Evolutionary conservation across 2,329 filamentous ascomycete genomes (phyloP).

Genomic region (Whalleya microplaca): DNA sequence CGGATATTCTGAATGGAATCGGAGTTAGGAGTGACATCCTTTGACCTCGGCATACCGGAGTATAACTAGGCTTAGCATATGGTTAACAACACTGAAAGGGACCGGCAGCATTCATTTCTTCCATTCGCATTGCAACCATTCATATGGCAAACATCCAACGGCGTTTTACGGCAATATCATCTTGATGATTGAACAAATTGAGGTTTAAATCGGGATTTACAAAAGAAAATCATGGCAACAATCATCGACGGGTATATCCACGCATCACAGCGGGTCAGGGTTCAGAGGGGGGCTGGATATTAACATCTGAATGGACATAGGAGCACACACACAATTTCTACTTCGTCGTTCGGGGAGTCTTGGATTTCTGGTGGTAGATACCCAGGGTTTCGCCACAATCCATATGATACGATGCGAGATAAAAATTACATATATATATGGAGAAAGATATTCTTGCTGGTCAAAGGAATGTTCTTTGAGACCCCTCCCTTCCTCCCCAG

Average conservation of each 20-base stretch:
- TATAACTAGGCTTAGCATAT: conserved; percentile 14
- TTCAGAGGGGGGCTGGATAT: conserved; percentile 8
- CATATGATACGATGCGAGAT: background rate
- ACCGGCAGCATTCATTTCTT: conserved; percentile 12
- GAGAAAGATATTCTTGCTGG: background rate
- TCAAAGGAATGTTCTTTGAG: background rate
- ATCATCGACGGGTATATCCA: conserved; percentile 1
- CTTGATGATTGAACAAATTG: conserved; percentile 4
- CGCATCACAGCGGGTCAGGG: conserved; percentile 6
- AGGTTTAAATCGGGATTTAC: conserved; percentile 3
- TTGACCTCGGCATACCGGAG: conserved; percentile 8
- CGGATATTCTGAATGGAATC: conserved; percentile 4
- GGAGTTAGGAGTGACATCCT: conserved; percentile 24
- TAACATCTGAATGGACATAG: conserved; percentile 2
- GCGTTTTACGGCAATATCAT: conserved; percentile 13
- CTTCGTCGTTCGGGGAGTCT: background rate
- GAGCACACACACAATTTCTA: background rate
- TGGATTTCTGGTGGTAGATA: background rate
- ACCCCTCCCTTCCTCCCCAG: too few species aligned
- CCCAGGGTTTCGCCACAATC: background rate
- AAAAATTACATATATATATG: too few species aligned
- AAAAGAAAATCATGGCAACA: conserved; percentile 6
- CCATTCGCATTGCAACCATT: conserved; percentile 9
- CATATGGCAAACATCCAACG: conserved; percentile 10
- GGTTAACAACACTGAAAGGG: conserved; percentile 4